A percentile compares a stretch with the other conserved stretches of the same genome.
These are phyloP conservation scores for Clonostachys solani DNA, from an alignment of 2,329 filamentous ascomycete genomes.

Conservation along the genomic window DNA sequence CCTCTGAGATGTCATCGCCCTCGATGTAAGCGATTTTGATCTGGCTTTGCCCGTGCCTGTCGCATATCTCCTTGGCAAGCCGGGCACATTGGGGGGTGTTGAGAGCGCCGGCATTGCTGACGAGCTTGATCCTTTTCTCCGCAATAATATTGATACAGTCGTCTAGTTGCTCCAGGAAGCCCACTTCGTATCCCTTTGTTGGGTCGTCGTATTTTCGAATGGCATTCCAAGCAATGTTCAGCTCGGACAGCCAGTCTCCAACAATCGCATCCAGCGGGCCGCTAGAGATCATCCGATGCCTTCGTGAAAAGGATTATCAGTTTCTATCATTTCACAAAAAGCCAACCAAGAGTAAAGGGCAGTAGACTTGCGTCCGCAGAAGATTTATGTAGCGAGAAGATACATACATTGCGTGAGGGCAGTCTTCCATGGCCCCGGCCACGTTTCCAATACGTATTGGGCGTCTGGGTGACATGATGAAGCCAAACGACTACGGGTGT, in stretches of 20 bases:
- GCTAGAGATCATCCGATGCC: conserved; percentile 19
- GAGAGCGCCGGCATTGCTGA: conserved; percentile 29
- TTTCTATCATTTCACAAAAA: too few relatives aligned
- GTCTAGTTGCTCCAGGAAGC: neutral
- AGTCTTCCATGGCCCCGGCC: conserved; percentile 24
- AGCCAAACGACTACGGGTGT: too few relatives aligned
- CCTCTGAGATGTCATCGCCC: conserved; percentile 25
- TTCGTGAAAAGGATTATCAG: too few relatives aligned
- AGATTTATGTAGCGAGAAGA: too few relatives aligned
- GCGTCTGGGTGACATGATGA: neutral
- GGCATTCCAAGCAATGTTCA: conserved; percentile 23
- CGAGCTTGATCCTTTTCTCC: conserved; percentile 22
- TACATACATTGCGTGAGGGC: conserved; percentile 25
- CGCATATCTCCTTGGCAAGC: conserved; percentile 10
- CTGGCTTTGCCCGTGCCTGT: neutral
- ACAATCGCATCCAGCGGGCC: conserved; percentile 24
- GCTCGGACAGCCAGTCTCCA: conserved; percentile 22
- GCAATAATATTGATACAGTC: neutral
- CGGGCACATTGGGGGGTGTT: conserved; percentile 21
- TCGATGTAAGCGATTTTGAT: conserved; percentile 26
- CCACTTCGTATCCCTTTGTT: neutral
- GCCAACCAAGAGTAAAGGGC: too few relatives aligned
- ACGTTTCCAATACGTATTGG: conserved; percentile 23
- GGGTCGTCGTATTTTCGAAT: conserved; percentile 15
- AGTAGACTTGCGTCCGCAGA: too few relatives aligned